phyloP scores from a whole-genome alignment of 345 rosid species.

The Punica granatum region DNA sequence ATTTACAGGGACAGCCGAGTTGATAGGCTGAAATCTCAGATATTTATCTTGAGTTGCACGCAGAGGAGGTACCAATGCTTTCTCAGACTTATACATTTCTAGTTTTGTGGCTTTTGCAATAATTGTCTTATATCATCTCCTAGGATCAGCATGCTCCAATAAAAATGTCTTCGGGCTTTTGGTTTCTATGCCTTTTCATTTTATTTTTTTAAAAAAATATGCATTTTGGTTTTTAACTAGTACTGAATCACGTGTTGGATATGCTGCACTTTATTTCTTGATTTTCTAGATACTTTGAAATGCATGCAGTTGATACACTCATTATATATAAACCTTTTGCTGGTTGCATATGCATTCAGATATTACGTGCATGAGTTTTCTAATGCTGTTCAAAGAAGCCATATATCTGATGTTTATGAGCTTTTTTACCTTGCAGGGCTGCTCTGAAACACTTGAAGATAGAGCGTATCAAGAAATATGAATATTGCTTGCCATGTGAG shows the following conservation, averaged over 20 bases:
- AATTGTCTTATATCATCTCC: neutral
- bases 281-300: neutral
- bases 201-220: too few species aligned
- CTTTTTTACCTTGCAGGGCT: slow-evolving; percentile 41
- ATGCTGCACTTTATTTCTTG: too few species aligned
- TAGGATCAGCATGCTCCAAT: neutral
- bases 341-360: neutral
- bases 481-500: slow-evolving; percentile 97
- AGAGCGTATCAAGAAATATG: slow-evolving; percentile 80
- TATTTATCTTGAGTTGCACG: slow-evolving; percentile 68
- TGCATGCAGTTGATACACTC: neutral
- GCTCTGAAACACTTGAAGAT: slow-evolving; percentile 87
- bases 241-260: too few species aligned
- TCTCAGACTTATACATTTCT: neutral
- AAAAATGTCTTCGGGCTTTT: too few species aligned
- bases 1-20: slow-evolving; percentile 68
- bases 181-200: too few species aligned
- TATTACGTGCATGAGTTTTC: neutral
- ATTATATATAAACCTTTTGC: neutral
- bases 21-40: slow-evolving; percentile 63
- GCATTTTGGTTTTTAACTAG: too few species aligned
- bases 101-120: neutral
- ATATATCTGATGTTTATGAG: neutral
- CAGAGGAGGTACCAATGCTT: slow-evolving; percentile 58
- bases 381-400: neutral